Percentiles rank a stretch among this genome's conserved stretches.
Evolutionary conservation across 2,329 filamentous ascomycete species (phyloP).

Genomic region (Colletotrichum cereale): DNA sequence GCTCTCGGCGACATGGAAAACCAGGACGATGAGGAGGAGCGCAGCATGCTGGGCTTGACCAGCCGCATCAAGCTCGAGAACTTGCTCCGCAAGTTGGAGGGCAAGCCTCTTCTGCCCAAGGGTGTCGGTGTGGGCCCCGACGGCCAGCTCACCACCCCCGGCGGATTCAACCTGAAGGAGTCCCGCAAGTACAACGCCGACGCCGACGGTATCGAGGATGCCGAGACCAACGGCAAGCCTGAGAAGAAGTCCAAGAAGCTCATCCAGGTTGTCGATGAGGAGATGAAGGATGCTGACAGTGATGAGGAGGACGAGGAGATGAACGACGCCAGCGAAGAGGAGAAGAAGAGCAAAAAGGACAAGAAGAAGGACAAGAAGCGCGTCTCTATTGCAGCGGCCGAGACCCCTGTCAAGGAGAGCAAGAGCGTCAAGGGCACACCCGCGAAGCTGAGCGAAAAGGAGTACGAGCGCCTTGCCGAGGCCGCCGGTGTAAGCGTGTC

Average conservation of each 20-base stretch:
- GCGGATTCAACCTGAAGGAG: constrained; percentile 93
- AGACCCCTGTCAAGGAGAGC: constrained; percentile 51
- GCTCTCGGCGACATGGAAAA: constrained; percentile 74
- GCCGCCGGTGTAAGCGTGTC: constrained; percentile 77
- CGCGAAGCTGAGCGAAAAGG: constrained; percentile 64
- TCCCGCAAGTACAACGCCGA: constrained; percentile 94
- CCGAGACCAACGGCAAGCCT: constrained; percentile 57
- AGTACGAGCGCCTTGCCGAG: constrained; percentile 71
- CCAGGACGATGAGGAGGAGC: constrained; percentile 89
- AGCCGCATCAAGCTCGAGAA: constrained; percentile 81
- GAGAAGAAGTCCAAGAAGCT: constrained; percentile 50
- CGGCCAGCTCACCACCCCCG: constrained; percentile 71
- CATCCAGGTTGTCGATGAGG: constrained; percentile 61
- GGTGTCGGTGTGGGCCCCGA: constrained; percentile 81
- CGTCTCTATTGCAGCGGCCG: constrained; percentile 43
- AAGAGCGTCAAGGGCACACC: constrained; percentile 40
- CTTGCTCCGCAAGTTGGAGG: constrained; percentile 83
- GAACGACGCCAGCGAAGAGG: constrained; percentile 50
- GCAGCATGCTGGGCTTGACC: constrained; percentile 81
- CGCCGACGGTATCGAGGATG: constrained; percentile 83
- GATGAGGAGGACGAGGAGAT: constrained; percentile 57
- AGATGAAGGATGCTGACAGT: constrained; percentile 53
- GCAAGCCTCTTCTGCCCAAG: constrained; percentile 86
- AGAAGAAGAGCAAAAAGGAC: constrained; percentile 54
- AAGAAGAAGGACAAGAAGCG: constrained; percentile 52